Conservation (phyloP, 768 basidiomycete species). For the Lactarius deliciosus region DNA sequence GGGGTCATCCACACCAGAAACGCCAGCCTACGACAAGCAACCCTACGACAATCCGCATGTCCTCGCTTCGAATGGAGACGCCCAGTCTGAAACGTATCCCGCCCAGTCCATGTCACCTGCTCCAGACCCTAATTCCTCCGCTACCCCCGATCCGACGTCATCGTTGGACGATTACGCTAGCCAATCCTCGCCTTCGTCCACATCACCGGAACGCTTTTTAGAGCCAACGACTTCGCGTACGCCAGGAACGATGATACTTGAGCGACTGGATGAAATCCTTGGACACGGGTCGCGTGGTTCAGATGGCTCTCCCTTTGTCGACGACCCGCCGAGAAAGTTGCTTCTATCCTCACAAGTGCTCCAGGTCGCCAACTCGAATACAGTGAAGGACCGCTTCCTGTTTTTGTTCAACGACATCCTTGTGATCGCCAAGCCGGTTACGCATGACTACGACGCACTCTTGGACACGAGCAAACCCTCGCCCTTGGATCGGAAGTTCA, state of each 20-base stretch:
- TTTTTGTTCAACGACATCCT: slow-evolving; percentile 97
- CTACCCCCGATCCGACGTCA: slow-evolving; percentile 78
- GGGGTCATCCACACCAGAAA: slow-evolving; percentile 21
- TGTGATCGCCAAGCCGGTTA: slow-evolving; percentile 87
- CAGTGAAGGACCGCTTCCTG: slow-evolving; percentile 92
- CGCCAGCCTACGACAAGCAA: slow-evolving; percentile 16
- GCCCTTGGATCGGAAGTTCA: slow-evolving; percentile 68
- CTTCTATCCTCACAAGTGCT: slow-evolving; percentile 82
- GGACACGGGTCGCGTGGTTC: slow-evolving; percentile 56
- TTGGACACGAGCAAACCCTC: slow-evolving; percentile 57
- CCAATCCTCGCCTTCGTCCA: slow-evolving; percentile 69
- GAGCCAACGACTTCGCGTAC: slow-evolving; percentile 39
- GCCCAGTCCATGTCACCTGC: slow-evolving; percentile 34
- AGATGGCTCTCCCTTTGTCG: slow-evolving; percentile 62
- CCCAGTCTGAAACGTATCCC: slow-evolving; percentile 39
- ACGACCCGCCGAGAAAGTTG: slow-evolving; percentile 85
- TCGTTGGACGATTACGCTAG: slow-evolving; percentile 70
- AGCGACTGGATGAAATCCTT: slow-evolving; percentile 71
- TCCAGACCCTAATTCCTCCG: slow-evolving; percentile 57
- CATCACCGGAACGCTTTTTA: slow-evolving; percentile 65
- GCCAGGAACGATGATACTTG: slow-evolving; percentile 55
- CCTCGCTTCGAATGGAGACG: slow-evolving; percentile 26
- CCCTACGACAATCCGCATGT: slow-evolving; percentile 6
- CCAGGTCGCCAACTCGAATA: slow-evolving; percentile 92
- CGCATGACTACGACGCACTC: slow-evolving; percentile 63